Base-by-base conservation (phyloP, 768 basidiomycete genomes). In the Xanthoconium purpureum region DNA sequence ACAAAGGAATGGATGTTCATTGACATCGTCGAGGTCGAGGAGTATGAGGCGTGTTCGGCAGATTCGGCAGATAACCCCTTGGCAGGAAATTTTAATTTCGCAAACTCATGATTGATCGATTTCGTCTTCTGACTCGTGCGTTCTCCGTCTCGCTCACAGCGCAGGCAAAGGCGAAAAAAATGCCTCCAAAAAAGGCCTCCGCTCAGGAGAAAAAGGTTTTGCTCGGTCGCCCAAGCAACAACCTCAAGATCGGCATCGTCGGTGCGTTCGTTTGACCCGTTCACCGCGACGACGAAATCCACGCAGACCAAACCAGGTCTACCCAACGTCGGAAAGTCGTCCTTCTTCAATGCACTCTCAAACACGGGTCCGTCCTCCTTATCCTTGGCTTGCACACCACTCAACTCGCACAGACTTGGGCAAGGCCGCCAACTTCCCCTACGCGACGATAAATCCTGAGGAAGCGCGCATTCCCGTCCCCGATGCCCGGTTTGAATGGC, bases 211-310 rank as follows among this genome's bases (percentile, higher is more conserved):
- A 94, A 79, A 96, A 92, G 75, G 74, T 79, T 28, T 75, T 94
- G 17, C 86, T 98, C 36, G 97, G 97, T 44, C 77, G 94, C 54
- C 96, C 97, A 35, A 80, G 89, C 63, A 99, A 99, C 79, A 98
- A 98, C 80, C 83, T 98, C 70, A 91, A 95, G 84, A 90, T 98
- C 68, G 97, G 97, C 71, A 96, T 97, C 82, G 96, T 98, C 80
- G 95, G 92, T 92, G 87, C 83, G 75, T 66, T 59, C 59, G 56
- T 54, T n/a, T 36, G 28, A 2, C 37, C 32, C 30, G 11, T 17
- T 29, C 33, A 3, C 24, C 37, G 11, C 29, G 4, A 10, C 47
- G 18, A 8, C 37, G 29, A 32, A 55, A 40, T 50, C 30, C 28
- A 58, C 6, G 6, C 32, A 24, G 36, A 69, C 57, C 56, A 38